phyloP scores from a whole-genome alignment of 305 asterid species.

The Nicotiana rustica region DNA sequence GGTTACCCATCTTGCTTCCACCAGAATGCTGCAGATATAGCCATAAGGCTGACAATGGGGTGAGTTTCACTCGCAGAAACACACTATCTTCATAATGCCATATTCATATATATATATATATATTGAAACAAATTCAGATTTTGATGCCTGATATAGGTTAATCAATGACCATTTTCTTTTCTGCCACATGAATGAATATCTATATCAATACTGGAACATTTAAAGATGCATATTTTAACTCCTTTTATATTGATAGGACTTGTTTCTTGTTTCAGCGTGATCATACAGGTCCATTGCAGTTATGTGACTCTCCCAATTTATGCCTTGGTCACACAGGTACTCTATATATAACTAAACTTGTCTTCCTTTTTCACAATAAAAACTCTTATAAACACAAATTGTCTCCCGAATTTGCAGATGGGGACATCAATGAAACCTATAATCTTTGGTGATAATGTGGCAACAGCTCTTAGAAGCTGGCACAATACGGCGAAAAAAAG shows the following conservation, averaged over 20 bases:
- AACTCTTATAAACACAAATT: neutral
- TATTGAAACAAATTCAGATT: too few relatives aligned
- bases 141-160: too few relatives aligned
- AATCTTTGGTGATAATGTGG: slow-evolving; percentile 62
- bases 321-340: slow-evolving; percentile 74
- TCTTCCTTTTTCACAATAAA: neutral
- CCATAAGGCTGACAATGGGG: slow-evolving; percentile 73
- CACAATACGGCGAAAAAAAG: slow-evolving; percentile 61
- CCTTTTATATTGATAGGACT: neutral
- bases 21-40: slow-evolving; percentile 51
- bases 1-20: slow-evolving; percentile 73
- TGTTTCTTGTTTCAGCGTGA: slow-evolving; percentile 42
- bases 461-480: slow-evolving; percentile 61
- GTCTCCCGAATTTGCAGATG: slow-evolving; percentile 49
- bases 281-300: slow-evolving; percentile 66
- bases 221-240: neutral
- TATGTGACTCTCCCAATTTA: slow-evolving; percentile 78
- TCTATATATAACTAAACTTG: neutral
- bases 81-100: neutral
- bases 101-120: neutral
- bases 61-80: slow-evolving; percentile 33
- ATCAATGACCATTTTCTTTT: neutral
- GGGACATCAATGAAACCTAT: slow-evolving; percentile 69
- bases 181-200: neutral
- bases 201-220: neutral